Conservation (phyloP, 495 filamentous ascomycete species). For the Penicillium cinerascens region DNA sequence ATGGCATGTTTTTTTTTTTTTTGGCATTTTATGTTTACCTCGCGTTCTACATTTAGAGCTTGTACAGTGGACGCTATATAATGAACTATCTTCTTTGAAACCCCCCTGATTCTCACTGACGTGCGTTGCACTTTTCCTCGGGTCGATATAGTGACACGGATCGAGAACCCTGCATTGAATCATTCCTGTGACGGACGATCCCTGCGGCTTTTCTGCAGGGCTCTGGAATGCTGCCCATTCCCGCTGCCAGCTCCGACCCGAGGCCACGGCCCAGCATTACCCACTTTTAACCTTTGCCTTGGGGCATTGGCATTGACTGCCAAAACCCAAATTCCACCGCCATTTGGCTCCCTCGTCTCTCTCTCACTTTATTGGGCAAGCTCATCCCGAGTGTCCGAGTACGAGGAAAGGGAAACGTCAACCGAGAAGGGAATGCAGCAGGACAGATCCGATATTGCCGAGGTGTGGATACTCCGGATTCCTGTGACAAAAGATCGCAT, state of each 20-base stretch:
- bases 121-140: background rate
- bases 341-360: background rate
- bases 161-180: constrained; percentile 5
- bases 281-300: background rate
- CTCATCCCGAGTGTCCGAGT: background rate
- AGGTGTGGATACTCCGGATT: background rate
- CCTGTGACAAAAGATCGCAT: background rate
- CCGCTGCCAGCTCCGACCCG: constrained; percentile 4
- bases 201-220: background rate
- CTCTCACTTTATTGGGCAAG: background rate
- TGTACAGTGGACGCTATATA: constrained; percentile 26
- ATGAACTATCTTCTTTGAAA: constrained; percentile 8
- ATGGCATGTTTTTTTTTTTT: constrained; percentile 12
- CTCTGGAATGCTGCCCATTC: constrained; percentile 13
- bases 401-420: background rate
- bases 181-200: background rate
- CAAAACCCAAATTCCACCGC: background rate
- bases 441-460: constrained; percentile 3
- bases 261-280: background rate
- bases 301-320: background rate
- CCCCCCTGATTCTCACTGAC: background rate
- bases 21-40: background rate
- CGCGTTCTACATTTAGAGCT: constrained; percentile 17
- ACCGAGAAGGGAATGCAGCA: background rate
- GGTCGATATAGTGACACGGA: background rate